Percentiles rank a stretch among this genome's conserved stretches.
Evolutionary conservation across 129 eudicot genomes (phyloP).

Genomic region (Chrysanthemum makinoi): DNA sequence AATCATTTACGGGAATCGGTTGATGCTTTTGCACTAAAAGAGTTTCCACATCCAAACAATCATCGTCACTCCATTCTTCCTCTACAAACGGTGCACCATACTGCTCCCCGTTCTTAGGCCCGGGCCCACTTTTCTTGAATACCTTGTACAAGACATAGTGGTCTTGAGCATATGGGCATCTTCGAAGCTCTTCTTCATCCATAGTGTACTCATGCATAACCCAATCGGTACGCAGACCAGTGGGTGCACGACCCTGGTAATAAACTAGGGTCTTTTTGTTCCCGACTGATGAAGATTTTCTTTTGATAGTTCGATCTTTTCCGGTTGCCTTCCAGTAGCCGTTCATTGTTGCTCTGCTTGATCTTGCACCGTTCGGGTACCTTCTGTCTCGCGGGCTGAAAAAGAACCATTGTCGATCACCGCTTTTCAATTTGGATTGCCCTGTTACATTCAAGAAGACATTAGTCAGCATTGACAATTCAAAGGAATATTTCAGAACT

Average conservation of each 20-base stretch:
- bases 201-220: conserved; percentile 91
- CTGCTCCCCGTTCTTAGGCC: conserved; percentile 93
- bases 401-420: conserved; percentile 93
- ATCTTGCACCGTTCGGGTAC: conserved; percentile 79
- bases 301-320: conserved; percentile 66
- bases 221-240: conserved; percentile 84
- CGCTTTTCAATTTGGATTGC: conserved; percentile 64
- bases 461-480: conserved; percentile 1
- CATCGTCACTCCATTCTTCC: conserved; percentile 89
- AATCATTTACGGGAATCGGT: conserved; percentile 23
- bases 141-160: conserved; percentile 71
- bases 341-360: conserved; percentile 66
- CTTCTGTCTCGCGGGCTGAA: conserved; percentile 82
- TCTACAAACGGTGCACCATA: conserved; percentile 87
- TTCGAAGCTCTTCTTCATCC: conserved; percentile 81
- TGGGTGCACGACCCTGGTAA: conserved; percentile 84
- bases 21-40: conserved; percentile 24
- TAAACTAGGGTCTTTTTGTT: conserved; percentile 76
- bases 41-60: conserved; percentile 29
- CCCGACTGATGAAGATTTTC: conserved; percentile 62
- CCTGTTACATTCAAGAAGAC: conserved; percentile 36
- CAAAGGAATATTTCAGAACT: no score
- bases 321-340: conserved; percentile 99
- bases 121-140: conserved; percentile 85
- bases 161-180: conserved; percentile 59